A percentile compares a stretch with the other conserved stretches of the same genome.
phyloP scores from a whole-genome alignment of 2,329 filamentous ascomycete species.

The Triangularia setosa region DNA sequence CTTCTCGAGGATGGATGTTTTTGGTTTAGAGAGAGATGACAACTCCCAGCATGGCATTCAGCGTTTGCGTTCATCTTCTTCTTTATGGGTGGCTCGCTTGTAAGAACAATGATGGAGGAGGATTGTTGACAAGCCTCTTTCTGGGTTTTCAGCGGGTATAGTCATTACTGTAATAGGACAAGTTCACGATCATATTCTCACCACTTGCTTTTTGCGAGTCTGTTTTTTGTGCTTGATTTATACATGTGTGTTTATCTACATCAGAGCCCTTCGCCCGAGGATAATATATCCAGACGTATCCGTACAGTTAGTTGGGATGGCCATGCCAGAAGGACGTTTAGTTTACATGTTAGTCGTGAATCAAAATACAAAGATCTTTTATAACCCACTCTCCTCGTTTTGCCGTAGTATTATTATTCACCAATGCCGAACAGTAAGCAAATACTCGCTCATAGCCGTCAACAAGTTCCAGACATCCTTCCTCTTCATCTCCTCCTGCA shows the following conservation, averaged over 20 bases:
- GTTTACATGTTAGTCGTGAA: not conserved
- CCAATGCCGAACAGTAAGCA: constrained; percentile 69
- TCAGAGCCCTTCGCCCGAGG: not conserved
- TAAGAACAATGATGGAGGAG: not conserved
- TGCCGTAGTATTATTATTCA: constrained; percentile 32
- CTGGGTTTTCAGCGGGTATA: not conserved
- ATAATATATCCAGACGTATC: not conserved
- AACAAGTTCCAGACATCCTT: constrained; percentile 71
- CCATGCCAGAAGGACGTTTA: not conserved
- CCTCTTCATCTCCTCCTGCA: constrained; percentile 82
- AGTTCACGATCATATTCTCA: not conserved
- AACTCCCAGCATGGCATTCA: not conserved
- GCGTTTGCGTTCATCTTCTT: constrained; percentile 14
- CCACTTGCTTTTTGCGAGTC: not conserved
- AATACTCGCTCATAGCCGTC: constrained; percentile 62
- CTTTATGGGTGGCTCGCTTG: not conserved
- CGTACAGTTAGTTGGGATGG: not conserved
- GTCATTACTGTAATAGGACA: not conserved
- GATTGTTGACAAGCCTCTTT: not conserved
- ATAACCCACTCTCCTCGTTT: not conserved
- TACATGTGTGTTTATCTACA: not conserved
- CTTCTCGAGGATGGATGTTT: not conserved
- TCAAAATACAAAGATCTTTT: not conserved
- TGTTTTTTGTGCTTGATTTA: not conserved
- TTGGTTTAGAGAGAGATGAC: not conserved